A percentile compares a stretch with the other conserved stretches of the same genome.
Evolutionary conservation across 306 rosid genomes (phyloP).

Genomic region (Quercus robur): DNA sequence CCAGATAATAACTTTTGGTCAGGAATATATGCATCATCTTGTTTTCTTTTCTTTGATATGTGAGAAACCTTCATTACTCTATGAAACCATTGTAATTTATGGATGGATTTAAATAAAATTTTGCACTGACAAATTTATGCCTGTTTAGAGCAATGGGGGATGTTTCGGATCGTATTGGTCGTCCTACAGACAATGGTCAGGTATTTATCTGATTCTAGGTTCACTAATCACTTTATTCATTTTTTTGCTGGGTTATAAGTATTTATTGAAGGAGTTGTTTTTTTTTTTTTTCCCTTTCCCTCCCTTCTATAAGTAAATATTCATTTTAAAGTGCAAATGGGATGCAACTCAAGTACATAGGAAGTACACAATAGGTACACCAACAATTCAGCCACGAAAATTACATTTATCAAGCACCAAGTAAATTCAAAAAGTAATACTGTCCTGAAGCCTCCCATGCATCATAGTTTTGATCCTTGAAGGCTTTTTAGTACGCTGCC

Average conservation of each 20-base stretch:
- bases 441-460: no score
- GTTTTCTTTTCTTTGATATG: background rate
- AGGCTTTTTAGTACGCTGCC: no score
- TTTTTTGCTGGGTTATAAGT: background rate
- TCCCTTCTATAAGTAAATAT: no score
- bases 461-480: no score
- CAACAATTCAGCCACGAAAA: no score
- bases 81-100: background rate
- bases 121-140: background rate
- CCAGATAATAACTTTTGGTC: background rate
- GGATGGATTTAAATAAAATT: slow-evolving; percentile 6
- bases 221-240: background rate
- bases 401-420: no score
- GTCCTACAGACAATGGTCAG: slow-evolving; percentile 97
- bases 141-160: slow-evolving; percentile 91
- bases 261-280: slow-evolving; percentile 2
- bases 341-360: no score
- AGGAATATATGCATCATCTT: background rate
- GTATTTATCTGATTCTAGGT: slow-evolving; percentile 34
- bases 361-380: no score
- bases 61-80: background rate
- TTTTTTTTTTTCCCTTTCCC: no score
- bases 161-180: slow-evolving; percentile 97
- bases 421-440: no score
- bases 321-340: no score